phyloP scores from a whole-genome alignment of 768 basidiomycete species.

The Suillus plorans region DNA sequence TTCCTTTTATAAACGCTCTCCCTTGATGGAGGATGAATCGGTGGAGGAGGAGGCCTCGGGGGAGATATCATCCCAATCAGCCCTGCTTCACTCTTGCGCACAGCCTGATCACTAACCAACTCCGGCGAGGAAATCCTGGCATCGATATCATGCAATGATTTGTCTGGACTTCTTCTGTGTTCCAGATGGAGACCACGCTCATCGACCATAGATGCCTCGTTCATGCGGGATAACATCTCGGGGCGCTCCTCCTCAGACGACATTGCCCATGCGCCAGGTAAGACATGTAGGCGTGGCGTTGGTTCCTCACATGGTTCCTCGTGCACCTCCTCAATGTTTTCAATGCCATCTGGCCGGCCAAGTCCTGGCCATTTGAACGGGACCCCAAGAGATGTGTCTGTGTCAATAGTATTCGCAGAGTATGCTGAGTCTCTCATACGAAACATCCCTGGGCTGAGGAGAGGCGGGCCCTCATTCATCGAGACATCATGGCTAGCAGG shows the following conservation, averaged over 20 bases:
- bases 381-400: conserved; percentile 46
- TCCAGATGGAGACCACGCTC: conserved; percentile 27
- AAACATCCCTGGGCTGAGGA: conserved; percentile 60
- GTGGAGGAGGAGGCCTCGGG: conserved; percentile 22
- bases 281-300: conserved; percentile 29
- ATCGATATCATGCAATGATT: conserved; percentile 46
- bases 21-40: conserved; percentile 26
- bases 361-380: conserved; percentile 65
- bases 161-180: conserved; percentile 28
- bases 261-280: conserved; percentile 58
- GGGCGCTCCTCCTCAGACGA: conserved; percentile 52
- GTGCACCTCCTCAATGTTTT: conserved; percentile 35
- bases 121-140: conserved; percentile 57
- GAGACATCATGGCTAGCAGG: conserved; percentile 16
- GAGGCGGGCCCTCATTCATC: conserved; percentile 29
- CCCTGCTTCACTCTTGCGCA: conserved; percentile 65
- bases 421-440: conserved; percentile 60
- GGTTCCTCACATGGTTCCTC: conserved; percentile 29
- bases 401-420: conserved; percentile 45
- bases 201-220: conserved; percentile 25
- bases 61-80: conserved; percentile 51
- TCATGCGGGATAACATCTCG: conserved; percentile 15
- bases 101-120: conserved; percentile 39
- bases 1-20: conserved; percentile 25
- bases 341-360: conserved; percentile 37